Conservation (phyloP, 176 grass and related monocot species). For the Chloris gayana region DNA sequence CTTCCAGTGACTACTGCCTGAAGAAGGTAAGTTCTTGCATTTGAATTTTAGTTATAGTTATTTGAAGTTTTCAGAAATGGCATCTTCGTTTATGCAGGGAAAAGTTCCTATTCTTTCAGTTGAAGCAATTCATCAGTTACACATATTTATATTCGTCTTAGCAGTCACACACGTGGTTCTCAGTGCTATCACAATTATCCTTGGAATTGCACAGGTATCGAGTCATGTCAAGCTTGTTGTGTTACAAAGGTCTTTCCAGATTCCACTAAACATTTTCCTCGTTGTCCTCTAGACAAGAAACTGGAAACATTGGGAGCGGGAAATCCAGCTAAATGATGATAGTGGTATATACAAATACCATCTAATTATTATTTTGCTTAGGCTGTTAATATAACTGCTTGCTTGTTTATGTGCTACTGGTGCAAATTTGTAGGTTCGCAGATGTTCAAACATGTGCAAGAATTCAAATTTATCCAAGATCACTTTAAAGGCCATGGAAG, state of each 20-base stretch:
- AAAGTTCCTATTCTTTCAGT: constrained; percentile 71
- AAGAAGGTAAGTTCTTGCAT: constrained; percentile 36
- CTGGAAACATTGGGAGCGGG: constrained; percentile 66
- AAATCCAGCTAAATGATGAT: constrained; percentile 43
- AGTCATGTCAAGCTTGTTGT: neutral
- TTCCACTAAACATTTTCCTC: neutral
- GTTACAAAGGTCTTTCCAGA: neutral
- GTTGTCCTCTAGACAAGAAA: constrained; percentile 49
- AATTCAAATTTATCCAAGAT: constrained; percentile 51
- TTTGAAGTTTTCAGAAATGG: neutral
- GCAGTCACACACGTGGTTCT: constrained; percentile 80
- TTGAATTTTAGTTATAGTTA: neutral
- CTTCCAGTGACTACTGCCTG: constrained; percentile 38
- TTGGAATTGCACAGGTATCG: constrained; percentile 68
- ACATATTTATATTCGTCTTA: constrained; percentile 92
- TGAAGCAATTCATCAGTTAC: constrained; percentile 75
- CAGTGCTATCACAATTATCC: constrained; percentile 62
- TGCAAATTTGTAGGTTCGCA: constrained; percentile 41
- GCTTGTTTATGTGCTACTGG: neutral
- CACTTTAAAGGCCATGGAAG: constrained; percentile 54
- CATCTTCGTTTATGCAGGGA: constrained; percentile 38
- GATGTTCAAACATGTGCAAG: constrained; percentile 50
- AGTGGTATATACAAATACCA: constrained; percentile 33
- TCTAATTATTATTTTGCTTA: neutral
- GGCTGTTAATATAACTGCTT: neutral